Percentiles rank a stretch among this genome's conserved stretches.
phyloP scores from a whole-genome alignment of 78 protist species.

The Pigoraptor vietnamica region DNA sequence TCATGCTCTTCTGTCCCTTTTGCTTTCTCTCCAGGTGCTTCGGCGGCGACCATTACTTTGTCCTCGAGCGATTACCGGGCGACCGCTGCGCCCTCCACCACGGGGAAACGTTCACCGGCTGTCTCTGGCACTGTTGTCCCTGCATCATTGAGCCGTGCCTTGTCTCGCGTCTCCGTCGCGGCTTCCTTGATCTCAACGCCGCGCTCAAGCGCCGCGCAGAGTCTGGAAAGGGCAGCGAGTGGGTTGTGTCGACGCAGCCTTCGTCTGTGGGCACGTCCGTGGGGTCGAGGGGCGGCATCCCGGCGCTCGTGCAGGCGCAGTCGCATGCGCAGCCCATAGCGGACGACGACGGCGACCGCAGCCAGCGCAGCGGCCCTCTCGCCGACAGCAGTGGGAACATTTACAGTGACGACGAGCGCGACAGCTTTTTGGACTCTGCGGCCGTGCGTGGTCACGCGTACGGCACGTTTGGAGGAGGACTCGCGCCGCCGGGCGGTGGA shows the following conservation, averaged over 20 bases:
- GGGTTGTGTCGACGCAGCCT: background rate
- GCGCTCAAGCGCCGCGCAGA: background rate
- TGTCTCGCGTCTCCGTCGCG: background rate
- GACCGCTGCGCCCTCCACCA: background rate
- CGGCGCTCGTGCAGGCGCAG: too few relatives aligned
- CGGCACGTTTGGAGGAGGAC: too few relatives aligned
- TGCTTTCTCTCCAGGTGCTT: background rate
- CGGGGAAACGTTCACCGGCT: background rate
- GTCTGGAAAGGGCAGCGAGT: background rate
- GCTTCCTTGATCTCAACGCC: background rate
- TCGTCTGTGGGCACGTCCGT: too few relatives aligned
- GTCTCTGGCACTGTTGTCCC: background rate
- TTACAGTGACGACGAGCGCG: too few relatives aligned
- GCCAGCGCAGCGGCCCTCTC: too few relatives aligned
- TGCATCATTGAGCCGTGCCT: background rate
- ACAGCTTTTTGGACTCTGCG: too few relatives aligned
- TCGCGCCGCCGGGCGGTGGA: too few relatives aligned
- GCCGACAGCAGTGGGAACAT: too few relatives aligned
- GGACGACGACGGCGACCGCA: too few relatives aligned
- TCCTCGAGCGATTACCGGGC: background rate
- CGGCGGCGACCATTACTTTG: background rate
- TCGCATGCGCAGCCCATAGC: too few relatives aligned
- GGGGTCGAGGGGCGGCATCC: too few relatives aligned
- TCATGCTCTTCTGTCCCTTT: background rate
- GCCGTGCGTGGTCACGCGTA: too few relatives aligned